phyloP scores from a whole-genome alignment of 805 yeast species.

The Candida chilensis region DNA sequence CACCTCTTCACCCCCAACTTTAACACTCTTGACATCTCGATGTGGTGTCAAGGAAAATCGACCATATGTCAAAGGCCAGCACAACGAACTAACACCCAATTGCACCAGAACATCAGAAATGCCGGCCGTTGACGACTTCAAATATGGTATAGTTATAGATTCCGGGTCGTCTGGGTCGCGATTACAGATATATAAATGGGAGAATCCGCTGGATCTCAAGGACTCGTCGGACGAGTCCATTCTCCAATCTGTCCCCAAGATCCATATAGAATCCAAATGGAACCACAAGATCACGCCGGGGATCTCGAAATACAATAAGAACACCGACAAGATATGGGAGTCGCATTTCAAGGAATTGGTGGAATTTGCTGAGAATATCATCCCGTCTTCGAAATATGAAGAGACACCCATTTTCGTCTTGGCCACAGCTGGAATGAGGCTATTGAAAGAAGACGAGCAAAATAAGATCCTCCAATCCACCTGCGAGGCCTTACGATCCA shows the following conservation, averaged over 20 bases:
- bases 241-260: slow-evolving; percentile 56
- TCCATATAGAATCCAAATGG: slow-evolving; percentile 62
- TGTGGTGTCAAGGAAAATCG: no score
- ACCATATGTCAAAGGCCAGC: no score
- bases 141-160: slow-evolving; percentile 85
- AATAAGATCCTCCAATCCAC: slow-evolving; percentile 45
- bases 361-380: slow-evolving; percentile 56
- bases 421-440: slow-evolving; percentile 96
- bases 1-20: no score
- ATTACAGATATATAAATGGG: slow-evolving; percentile 77
- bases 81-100: no score
- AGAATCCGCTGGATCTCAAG: slow-evolving; percentile 28
- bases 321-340: slow-evolving; percentile 52
- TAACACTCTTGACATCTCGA: no score
- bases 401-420: slow-evolving; percentile 84
- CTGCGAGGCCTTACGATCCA: slow-evolving; percentile 44
- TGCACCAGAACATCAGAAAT: no score
- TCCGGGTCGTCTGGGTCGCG: slow-evolving; percentile 96
- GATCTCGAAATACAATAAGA: slow-evolving; percentile 55
- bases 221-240: slow-evolving; percentile 17
- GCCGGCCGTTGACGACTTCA: slow-evolving; percentile 9
- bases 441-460: slow-evolving; percentile 49
- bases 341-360: slow-evolving; percentile 61
- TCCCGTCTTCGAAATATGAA: slow-evolving; percentile 51
- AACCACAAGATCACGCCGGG: slow-evolving; percentile 74